phyloP scores from a whole-genome alignment of 1,284 basidiomycete species.

The Phlebopus sp. region DNA sequence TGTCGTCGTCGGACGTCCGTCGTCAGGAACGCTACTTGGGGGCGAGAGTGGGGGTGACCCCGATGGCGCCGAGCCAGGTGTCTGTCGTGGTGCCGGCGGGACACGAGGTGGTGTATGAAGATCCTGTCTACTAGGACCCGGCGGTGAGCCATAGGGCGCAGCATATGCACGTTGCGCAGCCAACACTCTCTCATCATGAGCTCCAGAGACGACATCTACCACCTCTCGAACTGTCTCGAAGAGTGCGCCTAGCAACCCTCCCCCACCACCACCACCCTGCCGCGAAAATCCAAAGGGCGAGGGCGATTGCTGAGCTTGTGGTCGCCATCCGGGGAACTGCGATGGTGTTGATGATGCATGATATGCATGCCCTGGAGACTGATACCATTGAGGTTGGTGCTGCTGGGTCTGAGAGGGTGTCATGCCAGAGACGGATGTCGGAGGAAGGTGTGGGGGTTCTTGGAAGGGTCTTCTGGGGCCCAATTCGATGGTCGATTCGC shows the following conservation, averaged over 20 bases:
- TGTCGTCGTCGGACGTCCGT: slow-evolving; percentile 56
- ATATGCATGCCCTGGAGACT: not conserved
- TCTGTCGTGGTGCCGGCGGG: slow-evolving; percentile 15
- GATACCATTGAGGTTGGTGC: not conserved
- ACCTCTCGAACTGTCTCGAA: slow-evolving; percentile 29
- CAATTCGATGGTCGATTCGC: slow-evolving; percentile 58
- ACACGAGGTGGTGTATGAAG: slow-evolving; percentile 27
- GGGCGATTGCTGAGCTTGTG: slow-evolving; percentile 8
- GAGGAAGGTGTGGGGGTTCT: slow-evolving; percentile 28
- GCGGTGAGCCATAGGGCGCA: slow-evolving; percentile 7
- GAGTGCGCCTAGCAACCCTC: slow-evolving; percentile 27
- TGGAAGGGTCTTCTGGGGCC: slow-evolving; percentile 66
- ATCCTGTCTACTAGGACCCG: not conserved
- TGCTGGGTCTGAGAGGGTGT: not conserved
- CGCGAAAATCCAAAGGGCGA: slow-evolving; percentile 4
- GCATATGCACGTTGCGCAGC: slow-evolving; percentile 19
- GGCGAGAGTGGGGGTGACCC: slow-evolving; percentile 22
- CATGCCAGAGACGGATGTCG: not conserved
- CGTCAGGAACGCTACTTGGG: slow-evolving; percentile 34
- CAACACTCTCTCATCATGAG: slow-evolving; percentile 18
- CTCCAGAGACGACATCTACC: slow-evolving; percentile 26
- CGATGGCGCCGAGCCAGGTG: slow-evolving; percentile 5
- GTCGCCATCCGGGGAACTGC: not conserved
- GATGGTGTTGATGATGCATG: not conserved
- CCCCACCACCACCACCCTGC: slow-evolving; percentile 5